Percentiles rank a stretch among this genome's conserved stretches.
These are phyloP conservation scores for Apiospora hydei DNA, from an alignment of 2,329 filamentous ascomycete genomes.

Conservation along the genomic window DNA sequence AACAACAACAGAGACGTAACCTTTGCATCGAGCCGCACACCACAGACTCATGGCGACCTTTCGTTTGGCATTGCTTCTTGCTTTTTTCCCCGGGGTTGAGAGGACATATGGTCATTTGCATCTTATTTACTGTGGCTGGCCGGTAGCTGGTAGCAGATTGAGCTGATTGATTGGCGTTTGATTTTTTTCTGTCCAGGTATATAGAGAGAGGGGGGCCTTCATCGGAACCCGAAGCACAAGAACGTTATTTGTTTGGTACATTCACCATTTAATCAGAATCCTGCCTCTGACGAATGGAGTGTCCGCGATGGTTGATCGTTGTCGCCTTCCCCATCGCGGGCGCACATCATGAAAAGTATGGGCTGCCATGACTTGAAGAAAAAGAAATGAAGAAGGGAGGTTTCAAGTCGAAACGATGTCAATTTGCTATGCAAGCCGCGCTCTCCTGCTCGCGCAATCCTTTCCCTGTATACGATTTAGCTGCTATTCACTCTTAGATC, in stretches of 20 bases:
- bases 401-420: too few species aligned
- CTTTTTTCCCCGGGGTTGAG: neutral
- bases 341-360: too few species aligned
- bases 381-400: too few species aligned
- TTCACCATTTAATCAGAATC: neutral
- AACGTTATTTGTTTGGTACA: neutral
- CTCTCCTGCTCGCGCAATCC: too few species aligned
- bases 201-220: neutral
- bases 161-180: conserved; percentile 9
- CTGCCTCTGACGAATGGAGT: neutral
- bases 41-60: neutral
- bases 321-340: too few species aligned
- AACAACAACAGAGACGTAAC: neutral
- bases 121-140: conserved; percentile 21
- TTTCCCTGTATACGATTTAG: too few species aligned
- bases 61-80: neutral
- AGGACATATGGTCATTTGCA: conserved; percentile 17
- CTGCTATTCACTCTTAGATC: too few species aligned
- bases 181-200: neutral
- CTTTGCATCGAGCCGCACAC: conserved; percentile 2
- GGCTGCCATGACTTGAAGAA: too few species aligned
- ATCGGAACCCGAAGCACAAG: neutral
- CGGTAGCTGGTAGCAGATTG: conserved; percentile 18
- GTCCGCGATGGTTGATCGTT: too few species aligned
- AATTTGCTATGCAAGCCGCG: too few species aligned